A percentile compares a stretch with the other conserved stretches of the same genome.
Conservation (phyloP, 352 stramenopile genomes). For the Globisporangium camurandrum region DNA sequence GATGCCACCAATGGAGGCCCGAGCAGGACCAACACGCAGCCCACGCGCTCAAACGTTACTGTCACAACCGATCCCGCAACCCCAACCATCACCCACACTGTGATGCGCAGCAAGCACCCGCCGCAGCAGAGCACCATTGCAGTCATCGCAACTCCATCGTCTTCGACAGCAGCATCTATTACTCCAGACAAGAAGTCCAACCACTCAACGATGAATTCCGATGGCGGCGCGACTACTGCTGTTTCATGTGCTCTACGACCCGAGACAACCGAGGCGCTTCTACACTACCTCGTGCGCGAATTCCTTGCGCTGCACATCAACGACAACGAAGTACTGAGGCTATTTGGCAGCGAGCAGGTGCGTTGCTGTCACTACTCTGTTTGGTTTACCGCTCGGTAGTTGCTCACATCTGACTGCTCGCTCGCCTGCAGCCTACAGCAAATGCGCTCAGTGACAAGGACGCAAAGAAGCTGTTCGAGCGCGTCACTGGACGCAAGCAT, state of each 20-base stretch:
- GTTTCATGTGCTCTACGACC: not conserved
- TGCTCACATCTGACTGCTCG: not conserved
- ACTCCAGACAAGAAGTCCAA: not conserved
- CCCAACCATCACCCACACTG: conserved; percentile 8
- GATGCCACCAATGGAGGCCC: not conserved
- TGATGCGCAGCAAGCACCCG: conserved; percentile 8
- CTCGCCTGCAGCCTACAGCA: not conserved
- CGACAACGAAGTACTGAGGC: conserved; percentile 19
- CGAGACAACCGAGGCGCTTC: conserved; percentile 18
- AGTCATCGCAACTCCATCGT: not conserved
- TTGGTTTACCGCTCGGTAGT: not conserved
- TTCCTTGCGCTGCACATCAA: conserved; percentile 42
- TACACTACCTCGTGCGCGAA: conserved; percentile 53
- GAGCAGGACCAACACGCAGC: too few species aligned
- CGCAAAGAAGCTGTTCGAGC: conserved; percentile 9
- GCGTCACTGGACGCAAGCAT: conserved; percentile 8
- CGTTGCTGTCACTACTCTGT: not conserved
- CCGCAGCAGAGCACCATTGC: not conserved
- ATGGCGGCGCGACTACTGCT: too few species aligned
- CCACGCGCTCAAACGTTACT: not conserved
- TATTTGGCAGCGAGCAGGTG: conserved; percentile 39
- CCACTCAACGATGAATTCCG: conserved; percentile 2
- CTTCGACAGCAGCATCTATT: not conserved
- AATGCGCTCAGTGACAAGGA: conserved; percentile 9
- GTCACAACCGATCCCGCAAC: not conserved